These are phyloP conservation scores for Zymoseptoria tritici DNA, from an alignment of 2,329 filamentous ascomycete genomes.

Conservation along the genomic window DNA sequence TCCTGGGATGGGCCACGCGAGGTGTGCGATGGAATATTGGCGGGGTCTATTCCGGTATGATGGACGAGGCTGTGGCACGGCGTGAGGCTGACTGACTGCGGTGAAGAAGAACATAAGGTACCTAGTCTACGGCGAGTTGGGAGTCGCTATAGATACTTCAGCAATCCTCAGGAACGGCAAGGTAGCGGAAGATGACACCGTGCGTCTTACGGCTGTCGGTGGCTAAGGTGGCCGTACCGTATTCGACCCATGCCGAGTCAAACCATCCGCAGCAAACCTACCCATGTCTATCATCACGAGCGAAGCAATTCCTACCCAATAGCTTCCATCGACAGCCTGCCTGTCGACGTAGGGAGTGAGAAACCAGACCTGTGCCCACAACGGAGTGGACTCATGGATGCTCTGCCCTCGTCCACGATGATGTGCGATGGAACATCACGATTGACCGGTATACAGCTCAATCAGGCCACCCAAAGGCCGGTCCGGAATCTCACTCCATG, in stretches of 20 bases:
- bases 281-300: not conserved
- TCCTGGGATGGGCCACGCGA: not conserved
- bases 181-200: not conserved
- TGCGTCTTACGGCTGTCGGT: not conserved
- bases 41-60: not conserved
- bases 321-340: not conserved
- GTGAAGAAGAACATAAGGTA: no score
- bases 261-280: not conserved
- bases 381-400: not conserved
- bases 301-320: not conserved
- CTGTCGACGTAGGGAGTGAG: not conserved
- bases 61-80: not conserved
- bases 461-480: not conserved
- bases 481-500: not conserved
- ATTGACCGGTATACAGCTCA: not conserved
- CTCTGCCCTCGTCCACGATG: not conserved
- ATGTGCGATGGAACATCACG: not conserved
- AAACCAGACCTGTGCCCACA: not conserved
- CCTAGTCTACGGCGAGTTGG: no score
- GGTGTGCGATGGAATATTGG: not conserved
- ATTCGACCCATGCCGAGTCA: not conserved
- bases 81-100: not conserved
- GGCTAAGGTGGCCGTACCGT: not conserved
- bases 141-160: not conserved
- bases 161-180: not conserved